Base-by-base conservation (phyloP, 495 filamentous ascomycete genomes). In the Tuber microsphaerosporum region DNA sequence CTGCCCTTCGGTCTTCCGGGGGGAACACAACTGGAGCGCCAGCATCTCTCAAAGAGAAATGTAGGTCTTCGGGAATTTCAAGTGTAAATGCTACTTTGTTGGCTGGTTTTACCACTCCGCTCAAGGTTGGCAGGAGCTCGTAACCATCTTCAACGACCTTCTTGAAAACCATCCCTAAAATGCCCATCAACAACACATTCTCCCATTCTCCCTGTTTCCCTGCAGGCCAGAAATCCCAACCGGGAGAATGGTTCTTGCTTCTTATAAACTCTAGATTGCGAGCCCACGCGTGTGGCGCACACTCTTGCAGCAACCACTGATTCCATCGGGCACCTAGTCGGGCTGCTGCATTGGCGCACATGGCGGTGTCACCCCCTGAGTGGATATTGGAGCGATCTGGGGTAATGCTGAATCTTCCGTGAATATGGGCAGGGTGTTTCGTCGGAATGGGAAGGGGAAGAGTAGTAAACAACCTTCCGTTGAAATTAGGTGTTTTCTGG, bases 401-500 rank as follows among this genome's bases (percentile, higher is more conserved):
- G 1, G 84, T 82, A 45, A 86, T 82, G 10, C 81, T 79, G 61
- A 86, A 86, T 70, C 84, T 77, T 4, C 85, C 85, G 69, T 86
- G 85, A 9, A 86, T 83, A 68, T 85, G 85, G 22, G 84, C 82
- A 17, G 84, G 85, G 31, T 86, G 85, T 12, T 82, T 78, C 6
- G 80, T 84, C 41, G 56, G 34, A 48, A 85, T 79, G 20, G 85
- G 84, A 37, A 86, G 76, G 20, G 83, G 85, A 19, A 86, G 76
- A 7, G 81, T 85, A 20, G 82, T 85, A 75, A 85, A 86, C 12
- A 86, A 82, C 3, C 77, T 79, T 42, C 77, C 77, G 44, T 44
- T 61, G 34, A 79, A 79, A 48, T 72, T 46, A 61, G 45, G 34
- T 31, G 17, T 44, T 44, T 69, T 74, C 77, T 79, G 51, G 41